Evolutionary conservation across 2,329 filamentous ascomycete genomes (phyloP).

Genomic region (Colletotrichum sp.): DNA sequence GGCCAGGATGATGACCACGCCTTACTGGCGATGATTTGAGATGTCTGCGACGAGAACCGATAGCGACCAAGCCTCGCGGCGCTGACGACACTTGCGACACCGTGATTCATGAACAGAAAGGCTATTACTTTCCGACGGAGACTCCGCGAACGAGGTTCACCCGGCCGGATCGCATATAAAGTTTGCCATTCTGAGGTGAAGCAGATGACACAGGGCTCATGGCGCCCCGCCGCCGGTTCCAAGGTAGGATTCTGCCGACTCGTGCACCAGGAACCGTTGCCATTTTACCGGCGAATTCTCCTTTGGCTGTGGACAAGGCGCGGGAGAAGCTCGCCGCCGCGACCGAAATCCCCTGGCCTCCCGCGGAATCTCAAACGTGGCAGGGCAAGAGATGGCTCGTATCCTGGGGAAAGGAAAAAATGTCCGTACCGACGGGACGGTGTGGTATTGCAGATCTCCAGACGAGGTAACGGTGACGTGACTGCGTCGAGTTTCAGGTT

Average conservation of each 20-base stretch:
- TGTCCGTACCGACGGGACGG: background rate
- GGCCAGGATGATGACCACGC: background rate
- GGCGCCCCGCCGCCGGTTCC: background rate
- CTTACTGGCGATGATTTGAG: background rate
- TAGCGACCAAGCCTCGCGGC: background rate
- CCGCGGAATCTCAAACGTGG: background rate
- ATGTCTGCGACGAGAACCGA: background rate
- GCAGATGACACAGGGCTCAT: background rate
- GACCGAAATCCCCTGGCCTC: background rate
- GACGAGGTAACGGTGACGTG: background rate
- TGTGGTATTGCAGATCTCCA: constrained; percentile 15
- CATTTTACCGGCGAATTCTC: background rate
- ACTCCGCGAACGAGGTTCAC: background rate
- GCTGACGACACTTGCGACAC: background rate
- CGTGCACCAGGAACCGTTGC: background rate
- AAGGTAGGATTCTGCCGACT: background rate
- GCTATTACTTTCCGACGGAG: background rate
- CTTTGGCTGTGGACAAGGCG: background rate
- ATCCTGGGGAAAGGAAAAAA: background rate
- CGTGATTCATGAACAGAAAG: background rate
- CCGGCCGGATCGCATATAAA: background rate
- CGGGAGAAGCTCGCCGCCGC: background rate
- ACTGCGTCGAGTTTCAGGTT: constrained; percentile 7
- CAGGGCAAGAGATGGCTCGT: background rate
- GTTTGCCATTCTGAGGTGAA: constrained; percentile 6